Conservation (phyloP, 306 rosid species). For the Cicer bijugum region DNA sequence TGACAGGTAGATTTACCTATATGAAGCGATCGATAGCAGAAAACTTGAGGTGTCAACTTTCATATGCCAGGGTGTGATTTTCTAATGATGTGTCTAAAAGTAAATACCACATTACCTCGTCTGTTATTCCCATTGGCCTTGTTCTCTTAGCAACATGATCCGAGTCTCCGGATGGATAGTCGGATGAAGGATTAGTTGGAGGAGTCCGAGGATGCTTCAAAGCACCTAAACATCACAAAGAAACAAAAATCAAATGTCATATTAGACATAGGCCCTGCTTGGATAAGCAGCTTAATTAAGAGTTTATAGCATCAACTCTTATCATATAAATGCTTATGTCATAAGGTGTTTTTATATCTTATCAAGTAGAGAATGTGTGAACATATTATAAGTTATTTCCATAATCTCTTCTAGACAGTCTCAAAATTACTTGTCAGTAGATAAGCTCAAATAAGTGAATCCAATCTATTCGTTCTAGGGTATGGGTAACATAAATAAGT, state of each 20-base stretch:
- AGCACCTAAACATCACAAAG: slow-evolving; percentile 66
- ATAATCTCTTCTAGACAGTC: too few relatives aligned
- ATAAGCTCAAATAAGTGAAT: too few relatives aligned
- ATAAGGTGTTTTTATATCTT: too few relatives aligned
- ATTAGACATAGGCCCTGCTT: background rate
- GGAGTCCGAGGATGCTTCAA: slow-evolving; percentile 98
- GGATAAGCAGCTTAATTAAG: too few relatives aligned
- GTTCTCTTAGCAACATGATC: slow-evolving; percentile 91
- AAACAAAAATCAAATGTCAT: slow-evolving; percentile 40
- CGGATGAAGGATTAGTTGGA: slow-evolving; percentile 87
- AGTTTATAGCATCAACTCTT: too few relatives aligned
- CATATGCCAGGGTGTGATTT: slow-evolving; percentile 8
- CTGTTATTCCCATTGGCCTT: slow-evolving; percentile 83
- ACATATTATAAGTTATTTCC: too few relatives aligned
- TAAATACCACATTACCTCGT: slow-evolving; percentile 63
- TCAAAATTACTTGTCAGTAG: too few relatives aligned
- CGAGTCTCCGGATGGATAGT: slow-evolving; percentile 91
- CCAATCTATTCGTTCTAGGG: slow-evolving; percentile 12
- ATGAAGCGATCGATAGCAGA: slow-evolving; percentile 39
- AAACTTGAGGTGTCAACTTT: slow-evolving; percentile 1
- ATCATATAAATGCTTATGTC: too few relatives aligned
- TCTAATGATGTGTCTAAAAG: slow-evolving; percentile 31
- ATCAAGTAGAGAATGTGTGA: too few relatives aligned
- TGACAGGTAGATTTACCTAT: slow-evolving; percentile 93
- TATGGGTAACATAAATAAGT: slow-evolving; percentile 20